Evolutionary conservation across 163 green algal species (phyloP), one percentile per base, ranked within the genome.

Genomic region (Trebouxiophyceae sp.): DNA sequence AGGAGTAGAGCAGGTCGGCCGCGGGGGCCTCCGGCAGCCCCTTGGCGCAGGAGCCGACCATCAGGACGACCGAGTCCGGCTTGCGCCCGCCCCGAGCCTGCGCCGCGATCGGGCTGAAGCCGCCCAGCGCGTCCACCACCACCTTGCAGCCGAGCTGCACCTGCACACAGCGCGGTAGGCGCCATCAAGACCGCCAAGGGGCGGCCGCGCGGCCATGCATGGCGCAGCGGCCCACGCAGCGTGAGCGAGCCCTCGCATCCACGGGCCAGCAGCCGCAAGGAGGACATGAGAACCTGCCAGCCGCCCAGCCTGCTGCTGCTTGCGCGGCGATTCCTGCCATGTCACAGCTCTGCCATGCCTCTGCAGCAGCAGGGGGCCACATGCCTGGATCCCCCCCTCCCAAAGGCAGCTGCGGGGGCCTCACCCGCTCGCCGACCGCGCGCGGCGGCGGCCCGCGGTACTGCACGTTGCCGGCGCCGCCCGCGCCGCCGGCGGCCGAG

Each of bases 1-100:
- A 72, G 47, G 59, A 63, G 45, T 46, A 72, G 12, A 72, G 66
- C 26, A 72, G 66, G 66, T 72, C 66, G 54, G 66, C 66, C 20
- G 54, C 23, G 3, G 59, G 28, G 28, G 26, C 27, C 47, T 32
- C 24, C 26, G 66, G 66, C 32, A 72, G 66, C 1, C 66, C 66
- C 19, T 30, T 26, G 12, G 59, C 47, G 33, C 59, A 67, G 66
- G 47, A 64, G 59, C 66, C 66, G 32, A 72, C 66, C 66, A 72
- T 67, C 5, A 72, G 59, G 47, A 72, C 66, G 20, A 72, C 66
- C 22, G 31, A 59, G 47, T 72, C 66, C 16, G 66, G 66, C 47
- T 67, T 67, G 45, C 16, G 23, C 2, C 66, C 66, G 8, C 45
- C 1, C 3, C 66, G 32, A 2, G 46, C 44, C 59, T 72, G 66